Evolutionary conservation across 257 asterid species (phyloP).

Genomic region (Lithospermum erythrorhizon): DNA sequence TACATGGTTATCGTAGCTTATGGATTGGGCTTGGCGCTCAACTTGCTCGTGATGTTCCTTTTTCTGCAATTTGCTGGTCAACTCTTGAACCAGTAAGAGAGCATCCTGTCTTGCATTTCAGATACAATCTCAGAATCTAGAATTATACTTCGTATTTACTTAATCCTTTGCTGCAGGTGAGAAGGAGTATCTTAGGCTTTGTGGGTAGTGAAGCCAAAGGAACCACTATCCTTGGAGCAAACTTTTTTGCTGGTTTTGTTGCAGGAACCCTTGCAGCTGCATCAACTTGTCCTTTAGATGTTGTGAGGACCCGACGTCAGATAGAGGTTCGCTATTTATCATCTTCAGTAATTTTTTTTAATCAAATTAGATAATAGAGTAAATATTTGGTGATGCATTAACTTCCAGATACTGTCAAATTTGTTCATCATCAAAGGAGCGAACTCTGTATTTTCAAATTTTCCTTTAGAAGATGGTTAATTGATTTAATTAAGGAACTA

Average conservation of each 20-base stretch:
- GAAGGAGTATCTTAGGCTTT: conserved; percentile 50
- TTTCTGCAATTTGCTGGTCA: conserved; percentile 91
- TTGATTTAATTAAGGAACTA: too few species aligned
- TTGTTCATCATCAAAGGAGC: too few species aligned
- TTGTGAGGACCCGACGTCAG: conserved; percentile 74
- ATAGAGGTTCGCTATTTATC: conserved; percentile 49
- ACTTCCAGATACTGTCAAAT: too few species aligned
- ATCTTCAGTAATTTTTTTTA: too few species aligned
- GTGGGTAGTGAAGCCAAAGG: conserved; percentile 41
- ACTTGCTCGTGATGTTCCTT: conserved; percentile 89
- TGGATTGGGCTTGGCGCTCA: conserved; percentile 96
- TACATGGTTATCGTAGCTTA: conserved; percentile 47
- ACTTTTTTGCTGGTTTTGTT: conserved; percentile 62
- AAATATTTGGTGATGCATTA: too few species aligned
- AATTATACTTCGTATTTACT: conserved; percentile 3
- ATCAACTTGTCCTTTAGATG: conserved; percentile 70
- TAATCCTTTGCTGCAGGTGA: conserved; percentile 30
- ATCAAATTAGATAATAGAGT: too few species aligned
- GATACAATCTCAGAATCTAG: not conserved
- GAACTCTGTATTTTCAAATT: too few species aligned
- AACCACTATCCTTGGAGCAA: conserved; percentile 48
- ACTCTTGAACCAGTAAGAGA: conserved; percentile 73
- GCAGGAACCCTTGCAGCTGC: conserved; percentile 90
- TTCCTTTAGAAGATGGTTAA: too few species aligned
- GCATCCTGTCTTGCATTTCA: conserved; percentile 1